Base-by-base conservation (phyloP, 768 basidiomycete species). In the Tylopilus balloui region DNA sequence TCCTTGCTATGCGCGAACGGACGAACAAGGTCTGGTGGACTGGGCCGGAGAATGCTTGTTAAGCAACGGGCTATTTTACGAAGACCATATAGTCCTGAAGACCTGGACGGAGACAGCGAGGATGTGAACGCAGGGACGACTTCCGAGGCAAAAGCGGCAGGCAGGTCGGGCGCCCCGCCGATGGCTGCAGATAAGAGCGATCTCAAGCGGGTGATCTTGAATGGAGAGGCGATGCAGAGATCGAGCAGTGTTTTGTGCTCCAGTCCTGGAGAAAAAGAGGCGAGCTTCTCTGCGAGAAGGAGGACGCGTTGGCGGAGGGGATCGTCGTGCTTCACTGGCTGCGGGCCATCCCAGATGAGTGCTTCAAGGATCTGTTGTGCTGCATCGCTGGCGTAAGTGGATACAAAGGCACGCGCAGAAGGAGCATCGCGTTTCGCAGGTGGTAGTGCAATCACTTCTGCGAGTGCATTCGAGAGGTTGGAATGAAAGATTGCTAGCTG, bases 31-130 rank as follows among this genome's bases (percentile, higher is more conserved):
- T 73, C 69, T 1, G 73, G 66, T 12, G 83, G 76, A 12, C 75
- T 70, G 20, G 74, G 72, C 2, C 73, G 74, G 0, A 88, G 69
- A 56, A 88, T 74, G 36, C 74, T 72, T 19, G 71, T 58, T 40
- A 87, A 66, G 55, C 79, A 79, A 58, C 80, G 75, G 2, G 79
- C 71, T 5, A 79, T 72, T 63, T 87, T 88, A 28, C 86, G 78
- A 52, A 85, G 69, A 17, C 72, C 77, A 48, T 88, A 84, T 1
- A 88, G 67, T 7, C 82, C 86, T 47, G 68, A 64, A 4, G 65
- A 62, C 13, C 71, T 68, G 0, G 74, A 59, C 13, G 72, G 67
- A 0, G 78, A 69, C 1, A 88, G 71, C 10, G 74, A 59, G 1
- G 66, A 36, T 1, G 76, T 78, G 53, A 88, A 78, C 0, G 80